phyloP scores from a whole-genome alignment of 177 flowering plant species.

The Vitis hybrid region DNA sequence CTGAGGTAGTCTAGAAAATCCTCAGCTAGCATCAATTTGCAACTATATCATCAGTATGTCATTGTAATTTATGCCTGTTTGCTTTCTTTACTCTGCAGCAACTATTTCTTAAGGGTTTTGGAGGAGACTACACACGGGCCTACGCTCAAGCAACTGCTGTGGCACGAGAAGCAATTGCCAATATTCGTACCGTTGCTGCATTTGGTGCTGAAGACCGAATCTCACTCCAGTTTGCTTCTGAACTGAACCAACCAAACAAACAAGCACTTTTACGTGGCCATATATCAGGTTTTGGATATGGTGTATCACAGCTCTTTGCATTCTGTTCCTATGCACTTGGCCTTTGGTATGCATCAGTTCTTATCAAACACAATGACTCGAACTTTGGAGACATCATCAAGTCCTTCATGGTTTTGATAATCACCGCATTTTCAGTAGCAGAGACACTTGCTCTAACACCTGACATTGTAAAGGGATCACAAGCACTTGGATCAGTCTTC shows the following conservation, averaged over 20 bases:
- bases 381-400: constrained; percentile 63
- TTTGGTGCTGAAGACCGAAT: constrained; percentile 64
- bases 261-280: constrained; percentile 64
- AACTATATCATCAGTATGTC: background rate
- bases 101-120: constrained; percentile 73
- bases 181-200: constrained; percentile 75
- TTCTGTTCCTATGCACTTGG: constrained; percentile 70
- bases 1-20: constrained; percentile 46
- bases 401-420: constrained; percentile 66
- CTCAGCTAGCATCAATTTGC: no score
- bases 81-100: constrained; percentile 43
- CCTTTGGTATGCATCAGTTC: constrained; percentile 76
- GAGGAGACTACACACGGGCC: constrained; percentile 58
- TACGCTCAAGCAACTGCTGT: constrained; percentile 55
- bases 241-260: constrained; percentile 46
- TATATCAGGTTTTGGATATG: constrained; percentile 73
- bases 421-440: constrained; percentile 67
- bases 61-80: background rate
- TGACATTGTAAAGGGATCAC: constrained; percentile 66
- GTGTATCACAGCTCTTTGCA: constrained; percentile 54
- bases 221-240: constrained; percentile 42
- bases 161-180: constrained; percentile 75
- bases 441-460: constrained; percentile 77
- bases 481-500: constrained; percentile 68
- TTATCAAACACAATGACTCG: constrained; percentile 44